phyloP scores from a whole-genome alignment of 306 rosid genomes.

The Trichosanthes truncata region DNA sequence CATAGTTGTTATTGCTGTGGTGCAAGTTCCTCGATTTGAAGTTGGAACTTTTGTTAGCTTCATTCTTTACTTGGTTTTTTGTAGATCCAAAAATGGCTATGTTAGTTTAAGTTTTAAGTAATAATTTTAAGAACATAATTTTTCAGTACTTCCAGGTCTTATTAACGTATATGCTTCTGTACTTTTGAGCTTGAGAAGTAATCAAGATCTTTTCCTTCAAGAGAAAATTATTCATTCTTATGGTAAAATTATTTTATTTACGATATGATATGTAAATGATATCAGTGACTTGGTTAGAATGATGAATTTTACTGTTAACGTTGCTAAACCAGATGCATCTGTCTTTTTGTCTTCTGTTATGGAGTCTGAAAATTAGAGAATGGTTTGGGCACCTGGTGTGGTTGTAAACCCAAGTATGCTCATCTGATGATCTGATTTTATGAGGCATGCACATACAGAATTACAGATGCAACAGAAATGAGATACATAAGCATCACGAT shows the following conservation, averaged over 20 bases:
- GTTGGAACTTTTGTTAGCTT: neutral
- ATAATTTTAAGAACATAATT: neutral
- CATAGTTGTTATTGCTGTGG: neutral
- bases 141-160: neutral
- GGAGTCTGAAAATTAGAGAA: neutral
- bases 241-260: neutral
- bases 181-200: neutral
- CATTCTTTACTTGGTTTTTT: neutral
- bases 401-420: neutral
- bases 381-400: neutral
- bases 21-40: neutral
- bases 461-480: neutral
- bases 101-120: neutral
- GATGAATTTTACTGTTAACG: neutral
- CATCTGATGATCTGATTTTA: neutral
- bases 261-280: neutral
- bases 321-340: neutral
- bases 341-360: neutral
- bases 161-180: neutral
- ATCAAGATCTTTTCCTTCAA: neutral
- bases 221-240: neutral
- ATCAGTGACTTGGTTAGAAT: neutral
- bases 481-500: neutral
- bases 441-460: neutral
- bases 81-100: neutral